phyloP scores from a whole-genome alignment of 345 rosid species.

The Populus euphratica region DNA sequence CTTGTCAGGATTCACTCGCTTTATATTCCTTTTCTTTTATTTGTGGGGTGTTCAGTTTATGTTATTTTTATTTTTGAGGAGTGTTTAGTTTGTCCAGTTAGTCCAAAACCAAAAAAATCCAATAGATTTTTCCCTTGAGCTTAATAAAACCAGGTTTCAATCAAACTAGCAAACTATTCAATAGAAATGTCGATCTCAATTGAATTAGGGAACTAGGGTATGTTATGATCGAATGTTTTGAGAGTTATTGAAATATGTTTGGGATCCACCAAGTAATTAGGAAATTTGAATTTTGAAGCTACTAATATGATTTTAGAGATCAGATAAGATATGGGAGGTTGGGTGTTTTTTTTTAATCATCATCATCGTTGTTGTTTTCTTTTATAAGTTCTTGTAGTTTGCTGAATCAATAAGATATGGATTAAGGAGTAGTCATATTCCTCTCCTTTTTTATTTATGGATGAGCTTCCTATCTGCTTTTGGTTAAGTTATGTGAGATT shows the following conservation, averaged over 20 bases:
- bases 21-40: neutral
- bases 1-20: no score
- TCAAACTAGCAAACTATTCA: neutral
- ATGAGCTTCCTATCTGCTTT: neutral
- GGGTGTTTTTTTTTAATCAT: no score
- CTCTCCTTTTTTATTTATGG: neutral
- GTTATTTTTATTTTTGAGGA: neutral
- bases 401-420: neutral
- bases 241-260: neutral
- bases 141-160: neutral
- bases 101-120: neutral
- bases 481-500: neutral
- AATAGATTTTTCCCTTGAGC: neutral
- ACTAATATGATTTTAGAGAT: neutral
- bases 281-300: neutral
- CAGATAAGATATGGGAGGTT: neutral
- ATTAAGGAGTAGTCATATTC: neutral
- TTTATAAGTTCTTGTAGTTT: neutral
- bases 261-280: no score
- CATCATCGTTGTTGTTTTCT: neutral
- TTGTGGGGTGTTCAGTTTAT: neutral
- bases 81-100: neutral
- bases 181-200: neutral
- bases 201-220: neutral
- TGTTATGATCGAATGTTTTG: neutral